phyloP scores from a whole-genome alignment of 805 yeast species.

The Candida germanica region DNA sequence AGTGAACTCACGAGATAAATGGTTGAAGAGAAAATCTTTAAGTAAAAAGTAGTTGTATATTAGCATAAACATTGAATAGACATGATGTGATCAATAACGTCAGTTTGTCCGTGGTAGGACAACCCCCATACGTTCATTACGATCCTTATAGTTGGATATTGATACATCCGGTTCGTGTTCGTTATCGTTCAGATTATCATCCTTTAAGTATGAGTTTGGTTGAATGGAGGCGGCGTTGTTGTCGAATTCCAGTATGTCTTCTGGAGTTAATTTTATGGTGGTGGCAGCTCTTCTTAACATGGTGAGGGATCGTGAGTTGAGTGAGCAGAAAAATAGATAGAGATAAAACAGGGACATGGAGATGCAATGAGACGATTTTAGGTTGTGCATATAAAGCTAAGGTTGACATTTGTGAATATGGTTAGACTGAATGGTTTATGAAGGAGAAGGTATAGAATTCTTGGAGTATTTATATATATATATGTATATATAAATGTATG shows the following conservation, averaged over 20 bases:
- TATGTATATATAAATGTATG: too few relatives aligned
- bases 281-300: slow-evolving; percentile 78
- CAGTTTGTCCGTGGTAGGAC: too few relatives aligned
- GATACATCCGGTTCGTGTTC: slow-evolving; percentile 14
- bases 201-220: slow-evolving; percentile 8
- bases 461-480: too few relatives aligned
- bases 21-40: slow-evolving; percentile 41
- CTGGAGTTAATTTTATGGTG: slow-evolving; percentile 60
- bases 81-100: too few relatives aligned
- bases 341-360: too few relatives aligned
- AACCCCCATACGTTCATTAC: slow-evolving; percentile 22
- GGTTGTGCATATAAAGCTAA: too few relatives aligned
- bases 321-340: neutral
- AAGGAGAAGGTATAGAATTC: too few relatives aligned
- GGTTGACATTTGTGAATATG: too few relatives aligned
- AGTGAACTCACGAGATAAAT: slow-evolving; percentile 29
- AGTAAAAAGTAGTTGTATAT: slow-evolving; percentile 19
- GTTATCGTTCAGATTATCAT: slow-evolving; percentile 11
- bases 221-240: slow-evolving; percentile 18
- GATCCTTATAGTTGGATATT: slow-evolving; percentile 15
- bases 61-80: too few relatives aligned
- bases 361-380: too few relatives aligned
- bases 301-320: neutral
- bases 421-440: too few relatives aligned
- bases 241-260: slow-evolving; percentile 56